Base-by-base conservation (phyloP, 352 stramenopile genomes). In the Pythium insidiosum region DNA sequence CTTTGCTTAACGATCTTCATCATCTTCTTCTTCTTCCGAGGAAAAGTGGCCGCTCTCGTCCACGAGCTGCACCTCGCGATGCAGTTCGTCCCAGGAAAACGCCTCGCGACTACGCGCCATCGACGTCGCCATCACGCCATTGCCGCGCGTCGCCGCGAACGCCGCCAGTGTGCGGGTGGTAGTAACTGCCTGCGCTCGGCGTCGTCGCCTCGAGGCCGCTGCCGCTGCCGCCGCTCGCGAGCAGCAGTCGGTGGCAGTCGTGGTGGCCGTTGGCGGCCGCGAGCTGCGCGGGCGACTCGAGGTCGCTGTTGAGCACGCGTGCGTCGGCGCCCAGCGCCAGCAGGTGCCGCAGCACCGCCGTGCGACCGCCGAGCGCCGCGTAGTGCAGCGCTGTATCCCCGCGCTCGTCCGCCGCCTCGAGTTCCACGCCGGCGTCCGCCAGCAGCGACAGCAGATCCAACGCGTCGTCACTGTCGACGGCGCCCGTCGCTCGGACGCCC, bases 321-420 rank as follows among this genome's bases (percentile, higher is more conserved):
- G 65, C 51, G 24, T 86, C 61, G 4, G 71, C 73, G n/a, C 71
- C 73, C 4, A 65, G 56, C 6, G 59, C 28, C 13, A 84, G 34
- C 29, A 86, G 38, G 9, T 62, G 47, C 7, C 66, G 63, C 1
- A 64, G 57, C 19, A 83, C 58, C 0, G 35, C 29, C 11, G 49
- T 26, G 18, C 70, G 66, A 35, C 79, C 79, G 1, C 58, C 68
- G 11, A 81, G 61, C 0, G 76, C 79, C 1, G 74, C 63, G 55
- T 61, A 88, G 51, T 92, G 79, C 20, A 92, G 47, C 16, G 73
- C 58, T 0, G 72, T 86, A 37, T 88, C 79, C 4, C 79, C 76
- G 28, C 76, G 54, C 56, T 80, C 68, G 22, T 92, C 79, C 0
- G 47, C 50, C 13, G 57, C 44, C 29, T 75, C 70, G 24, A 78